Conservation (phyloP, 108 stramenopile species). For the Halocafeteria seosinensis region DNA sequence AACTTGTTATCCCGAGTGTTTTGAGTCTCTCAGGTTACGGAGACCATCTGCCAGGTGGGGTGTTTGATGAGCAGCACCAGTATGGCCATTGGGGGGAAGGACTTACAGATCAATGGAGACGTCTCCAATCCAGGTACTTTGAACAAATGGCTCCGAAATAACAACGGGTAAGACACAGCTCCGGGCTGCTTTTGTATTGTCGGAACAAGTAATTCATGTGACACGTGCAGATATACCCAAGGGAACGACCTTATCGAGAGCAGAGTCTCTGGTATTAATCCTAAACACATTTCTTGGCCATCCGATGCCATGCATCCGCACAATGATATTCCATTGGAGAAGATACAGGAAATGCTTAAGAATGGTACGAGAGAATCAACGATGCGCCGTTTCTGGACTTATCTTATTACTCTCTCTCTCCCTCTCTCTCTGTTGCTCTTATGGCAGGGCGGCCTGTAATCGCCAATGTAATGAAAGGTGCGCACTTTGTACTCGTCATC, state of each 20-base stretch:
- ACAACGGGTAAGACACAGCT: no score
- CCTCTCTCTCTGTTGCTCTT: no score
- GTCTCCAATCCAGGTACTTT: conserved; percentile 3
- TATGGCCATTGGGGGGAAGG: conserved; percentile 9
- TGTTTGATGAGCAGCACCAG: conserved; percentile 17
- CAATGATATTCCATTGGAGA: conserved; percentile 1
- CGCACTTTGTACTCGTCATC: conserved; percentile 11
- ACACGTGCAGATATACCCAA: no score
- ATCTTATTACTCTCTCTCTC: no score
- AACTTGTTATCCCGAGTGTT: no score
- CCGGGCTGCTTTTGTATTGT: no score
- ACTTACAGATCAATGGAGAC: neutral
- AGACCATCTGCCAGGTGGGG: conserved; percentile 13
- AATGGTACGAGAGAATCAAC: no score
- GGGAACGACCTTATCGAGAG: conserved; percentile 12
- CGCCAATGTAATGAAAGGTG: conserved; percentile 14
- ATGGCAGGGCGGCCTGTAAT: conserved; percentile 17
- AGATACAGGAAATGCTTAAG: neutral
- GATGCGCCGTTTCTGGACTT: no score
- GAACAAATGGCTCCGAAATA: conserved; percentile 6
- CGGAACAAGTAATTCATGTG: no score
- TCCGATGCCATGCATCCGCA: conserved; percentile 12
- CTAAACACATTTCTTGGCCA: conserved; percentile 4
- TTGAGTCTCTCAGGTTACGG: no score
- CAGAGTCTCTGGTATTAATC: conserved; percentile 6